Evolutionary conservation across 148 eudicot species (phyloP).

Genomic region (Vaccinium darrowii): DNA sequence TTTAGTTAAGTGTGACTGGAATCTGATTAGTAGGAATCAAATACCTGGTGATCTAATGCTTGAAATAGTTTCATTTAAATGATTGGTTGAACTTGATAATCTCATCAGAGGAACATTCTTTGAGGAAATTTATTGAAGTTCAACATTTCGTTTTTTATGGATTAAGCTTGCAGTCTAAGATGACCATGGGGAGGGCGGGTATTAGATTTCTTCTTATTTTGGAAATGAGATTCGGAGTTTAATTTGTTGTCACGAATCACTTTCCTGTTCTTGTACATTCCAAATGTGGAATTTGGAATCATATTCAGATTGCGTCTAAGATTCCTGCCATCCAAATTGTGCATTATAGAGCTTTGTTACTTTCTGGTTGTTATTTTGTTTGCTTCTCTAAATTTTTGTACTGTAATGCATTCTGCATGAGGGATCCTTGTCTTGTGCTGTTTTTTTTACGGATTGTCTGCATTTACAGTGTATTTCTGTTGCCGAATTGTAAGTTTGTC

Average conservation of each 20-base stretch:
- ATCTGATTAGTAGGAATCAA: neutral
- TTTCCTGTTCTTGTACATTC: neutral
- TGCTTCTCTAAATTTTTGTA: neutral
- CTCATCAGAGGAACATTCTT: neutral
- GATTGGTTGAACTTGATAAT: neutral
- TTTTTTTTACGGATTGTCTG: neutral
- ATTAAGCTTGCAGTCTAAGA: neutral
- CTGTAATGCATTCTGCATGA: neutral
- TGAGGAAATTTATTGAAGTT: neutral
- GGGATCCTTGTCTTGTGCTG: neutral
- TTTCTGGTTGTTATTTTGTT: neutral
- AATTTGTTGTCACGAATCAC: neutral
- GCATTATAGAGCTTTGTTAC: neutral
- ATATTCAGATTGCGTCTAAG: neutral
- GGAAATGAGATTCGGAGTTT: neutral
- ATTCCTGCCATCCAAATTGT: neutral
- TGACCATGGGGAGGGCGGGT: neutral
- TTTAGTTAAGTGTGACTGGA: neutral
- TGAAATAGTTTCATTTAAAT: neutral
- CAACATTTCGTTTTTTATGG: neutral
- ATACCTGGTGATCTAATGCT: neutral
- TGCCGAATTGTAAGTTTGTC: neutral
- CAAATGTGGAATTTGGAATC: neutral
- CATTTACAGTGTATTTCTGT: neutral
- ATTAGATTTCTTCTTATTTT: neutral